Base-by-base conservation (phyloP, 129 eudicot species). In the Dittrichia graveolens region DNA sequence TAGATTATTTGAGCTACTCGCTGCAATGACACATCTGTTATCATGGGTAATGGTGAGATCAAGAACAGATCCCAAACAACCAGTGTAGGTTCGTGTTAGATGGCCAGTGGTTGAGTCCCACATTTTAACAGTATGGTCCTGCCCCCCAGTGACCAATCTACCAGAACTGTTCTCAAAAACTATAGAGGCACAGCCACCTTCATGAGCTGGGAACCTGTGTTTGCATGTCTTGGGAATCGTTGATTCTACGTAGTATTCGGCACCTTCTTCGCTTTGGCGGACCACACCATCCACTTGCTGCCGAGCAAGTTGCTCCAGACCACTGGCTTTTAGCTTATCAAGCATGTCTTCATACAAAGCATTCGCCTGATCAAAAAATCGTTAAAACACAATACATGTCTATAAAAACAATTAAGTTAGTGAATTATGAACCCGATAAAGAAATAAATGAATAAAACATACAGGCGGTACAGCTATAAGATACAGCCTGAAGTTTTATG, bases 251-350 rank as follows among this genome's bases (percentile, higher is more conserved):
- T 85, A 90, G 65, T 70, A 87, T 69, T 90, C 95, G 0, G 96
- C 92, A 65, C 96, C 96, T 66, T 89, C 98, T 83, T 93, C 98
- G 65, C 92, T 73, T 63, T 75, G 98, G 62, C 98, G 95, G 64
- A 93, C 95, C 56, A 93, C 86, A 45, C 98, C 98, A 60, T 93
- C 98, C 50, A 93, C 95, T 82, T 93, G 96, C 71, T 84, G 86
- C 58, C 85, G 82, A 15, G 98, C 96, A 31, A 89, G 91, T 81
- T 82, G 87, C 61, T 85, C 84, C 45, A 93, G 85, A 61, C 89
- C 82, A 70, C 81, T 88, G 69, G 89, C 90, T 78, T 87, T 93
- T 16, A 87, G 67, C 67, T 82, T 83, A 61, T 76, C 85, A 44
- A 85, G 79, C 93, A 94, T 90, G 76, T 90, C 98, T 76, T 86